Percentiles rank a stretch among this genome's conserved stretches.
Conservation (phyloP, 192 early-diverging fungal genomes). For the Coemansia sp. region DNA sequence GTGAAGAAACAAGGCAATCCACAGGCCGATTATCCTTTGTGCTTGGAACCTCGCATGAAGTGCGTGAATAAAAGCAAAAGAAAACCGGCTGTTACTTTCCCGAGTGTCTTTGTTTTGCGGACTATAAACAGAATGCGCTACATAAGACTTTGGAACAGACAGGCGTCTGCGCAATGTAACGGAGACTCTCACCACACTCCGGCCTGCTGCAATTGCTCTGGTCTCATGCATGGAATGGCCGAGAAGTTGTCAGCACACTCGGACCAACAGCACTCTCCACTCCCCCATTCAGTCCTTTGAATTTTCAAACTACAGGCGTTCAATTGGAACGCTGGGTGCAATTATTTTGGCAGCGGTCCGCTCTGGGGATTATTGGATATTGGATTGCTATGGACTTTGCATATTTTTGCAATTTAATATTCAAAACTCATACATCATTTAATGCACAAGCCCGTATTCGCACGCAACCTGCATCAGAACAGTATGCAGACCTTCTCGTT, state of each 20-base stretch:
- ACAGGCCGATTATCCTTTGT: background rate
- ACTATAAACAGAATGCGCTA: background rate
- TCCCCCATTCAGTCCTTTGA: no score
- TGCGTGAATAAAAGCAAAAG: background rate
- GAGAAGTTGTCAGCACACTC: background rate
- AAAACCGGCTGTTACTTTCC: background rate
- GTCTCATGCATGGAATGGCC: background rate
- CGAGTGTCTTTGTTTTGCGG: background rate
- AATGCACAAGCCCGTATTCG: background rate
- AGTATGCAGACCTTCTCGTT: background rate
- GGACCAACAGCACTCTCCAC: background rate
- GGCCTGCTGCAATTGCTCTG: background rate
- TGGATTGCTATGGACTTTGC: background rate
- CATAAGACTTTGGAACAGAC: background rate
- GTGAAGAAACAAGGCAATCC: background rate
- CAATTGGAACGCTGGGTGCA: no score
- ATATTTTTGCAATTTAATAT: background rate
- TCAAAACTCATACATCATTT: background rate
- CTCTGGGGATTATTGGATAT: background rate
- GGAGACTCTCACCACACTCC: background rate
- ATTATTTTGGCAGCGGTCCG: no score
- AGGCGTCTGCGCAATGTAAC: background rate
- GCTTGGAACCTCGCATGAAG: background rate
- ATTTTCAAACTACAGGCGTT: no score
- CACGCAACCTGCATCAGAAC: background rate